A percentile compares a stretch with the other conserved stretches of the same genome.
These are phyloP conservation scores for Zancudomyces culisetae DNA, from an alignment of 371 early-diverging fungal species.

Conservation along the genomic window DNA sequence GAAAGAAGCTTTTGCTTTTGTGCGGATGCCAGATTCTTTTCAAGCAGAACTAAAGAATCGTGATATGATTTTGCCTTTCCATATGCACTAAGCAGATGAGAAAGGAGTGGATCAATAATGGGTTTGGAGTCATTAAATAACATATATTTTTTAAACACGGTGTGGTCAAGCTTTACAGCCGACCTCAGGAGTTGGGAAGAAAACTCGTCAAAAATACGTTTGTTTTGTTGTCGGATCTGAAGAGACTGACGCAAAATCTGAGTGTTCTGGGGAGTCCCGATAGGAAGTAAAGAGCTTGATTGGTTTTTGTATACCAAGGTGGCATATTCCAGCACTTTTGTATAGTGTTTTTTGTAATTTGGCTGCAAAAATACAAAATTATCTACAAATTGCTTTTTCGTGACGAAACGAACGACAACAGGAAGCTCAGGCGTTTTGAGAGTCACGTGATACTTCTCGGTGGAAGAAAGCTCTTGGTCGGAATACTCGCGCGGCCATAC, in stretches of 20 bases:
- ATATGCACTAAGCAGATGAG: not conserved
- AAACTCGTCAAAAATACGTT: too few relatives aligned
- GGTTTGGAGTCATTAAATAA: not conserved
- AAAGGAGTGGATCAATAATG: not conserved
- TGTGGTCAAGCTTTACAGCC: not conserved
- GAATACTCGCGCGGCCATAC: too few relatives aligned
- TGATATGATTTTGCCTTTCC: not conserved
- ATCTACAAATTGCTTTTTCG: not conserved
- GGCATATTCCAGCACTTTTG: not conserved
- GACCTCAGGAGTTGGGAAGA: not conserved
- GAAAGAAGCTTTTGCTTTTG: too few relatives aligned
- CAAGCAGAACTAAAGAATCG: not conserved
- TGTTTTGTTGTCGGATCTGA: not conserved
- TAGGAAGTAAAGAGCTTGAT: too few relatives aligned
- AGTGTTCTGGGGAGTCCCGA: not conserved
- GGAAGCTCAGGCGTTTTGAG: not conserved
- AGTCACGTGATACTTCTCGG: not conserved
- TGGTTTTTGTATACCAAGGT: too few relatives aligned
- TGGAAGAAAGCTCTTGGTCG: too few relatives aligned
- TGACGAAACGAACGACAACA: not conserved
- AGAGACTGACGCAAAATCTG: not conserved
- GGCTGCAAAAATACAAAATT: not conserved
- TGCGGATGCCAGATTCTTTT: too few relatives aligned
- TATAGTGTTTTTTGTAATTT: not conserved
- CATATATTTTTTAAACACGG: not conserved